phyloP scores from a whole-genome alignment of 164 flowering plant genomes.

The Berberis vulgaris region DNA sequence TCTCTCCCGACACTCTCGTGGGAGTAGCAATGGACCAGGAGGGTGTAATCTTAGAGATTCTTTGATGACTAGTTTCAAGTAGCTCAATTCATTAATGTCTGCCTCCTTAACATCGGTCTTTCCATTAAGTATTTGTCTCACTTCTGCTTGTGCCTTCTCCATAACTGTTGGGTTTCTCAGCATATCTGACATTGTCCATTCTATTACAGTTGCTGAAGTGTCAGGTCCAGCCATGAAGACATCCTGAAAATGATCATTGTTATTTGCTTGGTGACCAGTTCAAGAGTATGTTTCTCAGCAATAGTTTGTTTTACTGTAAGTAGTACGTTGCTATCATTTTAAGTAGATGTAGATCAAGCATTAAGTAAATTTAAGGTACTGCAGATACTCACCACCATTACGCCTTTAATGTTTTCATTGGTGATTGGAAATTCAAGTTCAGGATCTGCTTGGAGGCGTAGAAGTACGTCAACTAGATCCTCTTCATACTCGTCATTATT shows the following conservation, averaged over 20 bases:
- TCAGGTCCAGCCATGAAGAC: no score
- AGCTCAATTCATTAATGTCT: not conserved
- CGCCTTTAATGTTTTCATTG: constrained; percentile 20
- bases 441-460: constrained; percentile 10
- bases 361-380: not conserved
- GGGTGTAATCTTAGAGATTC: not conserved
- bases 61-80: not conserved
- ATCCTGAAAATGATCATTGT: no score
- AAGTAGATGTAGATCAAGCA: not conserved
- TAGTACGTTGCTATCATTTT: no score
- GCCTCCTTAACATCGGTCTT: not conserved
- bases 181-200: no score
- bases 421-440: constrained; percentile 18
- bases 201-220: no score
- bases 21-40: not conserved
- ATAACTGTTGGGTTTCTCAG: no score
- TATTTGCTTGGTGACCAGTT: no score
- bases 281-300: no score
- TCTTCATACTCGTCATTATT: not conserved
- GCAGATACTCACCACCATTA: constrained; percentile 14
- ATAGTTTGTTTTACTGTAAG: not conserved
- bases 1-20: not conserved
- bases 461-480: constrained; percentile 23
- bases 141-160: no score
- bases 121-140: not conserved